Base-by-base conservation (phyloP, 495 filamentous ascomycete genomes). In the Platismatia glauca region DNA sequence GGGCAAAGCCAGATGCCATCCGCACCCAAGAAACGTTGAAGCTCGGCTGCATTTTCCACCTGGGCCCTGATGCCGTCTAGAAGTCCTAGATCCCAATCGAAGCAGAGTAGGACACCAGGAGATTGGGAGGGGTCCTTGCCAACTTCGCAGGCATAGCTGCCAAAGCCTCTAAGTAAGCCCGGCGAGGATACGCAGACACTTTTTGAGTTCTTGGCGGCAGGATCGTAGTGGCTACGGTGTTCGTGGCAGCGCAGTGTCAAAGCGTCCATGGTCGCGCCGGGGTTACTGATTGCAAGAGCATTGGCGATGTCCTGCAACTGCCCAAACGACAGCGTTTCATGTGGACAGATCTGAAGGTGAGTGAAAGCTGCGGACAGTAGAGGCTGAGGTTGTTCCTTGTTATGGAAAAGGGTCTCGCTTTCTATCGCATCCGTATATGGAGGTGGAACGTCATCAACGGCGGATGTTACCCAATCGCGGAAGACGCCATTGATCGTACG, bases 1-100 rank as follows among this genome's bases (percentile, higher is more conserved):
- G 50, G 37, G 5, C 60, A 62, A 31, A 62, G 60, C 53, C 41
- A 31, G 29, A 62, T 62, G 20, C n/a, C 8, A 22, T 53, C 43
- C 9, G 20, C 37, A 16, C 44, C 22, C 22, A 62, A 29, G 38
- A 62, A 62, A 6, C 27, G 34, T 20, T 46, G 38, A 8, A 62
- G 53, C 7, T 62, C 52, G 20, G 38, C 22, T 22, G 60, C 37
- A 29, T 38, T 56, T n/a, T 39, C 38, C 39, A 53, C 29, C 24
- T 57, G 55, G 52, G 22, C 27, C 37, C 53, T 37, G 11, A 16
- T 12, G 7, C 15, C n/a, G 4, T 56, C 52, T 27, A 62, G 31
- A 18, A 29, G 48, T 6, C 41, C 46, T 33, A 62, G 55, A 3
- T 62, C 53, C 60, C 60, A 62, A 16, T 62, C 27, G 39, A 62